Percentiles rank a stretch among this genome's conserved stretches.
These are phyloP conservation scores for Psilocybe sp. DNA, from an alignment of 768 basidiomycete species.

Conservation along the genomic window DNA sequence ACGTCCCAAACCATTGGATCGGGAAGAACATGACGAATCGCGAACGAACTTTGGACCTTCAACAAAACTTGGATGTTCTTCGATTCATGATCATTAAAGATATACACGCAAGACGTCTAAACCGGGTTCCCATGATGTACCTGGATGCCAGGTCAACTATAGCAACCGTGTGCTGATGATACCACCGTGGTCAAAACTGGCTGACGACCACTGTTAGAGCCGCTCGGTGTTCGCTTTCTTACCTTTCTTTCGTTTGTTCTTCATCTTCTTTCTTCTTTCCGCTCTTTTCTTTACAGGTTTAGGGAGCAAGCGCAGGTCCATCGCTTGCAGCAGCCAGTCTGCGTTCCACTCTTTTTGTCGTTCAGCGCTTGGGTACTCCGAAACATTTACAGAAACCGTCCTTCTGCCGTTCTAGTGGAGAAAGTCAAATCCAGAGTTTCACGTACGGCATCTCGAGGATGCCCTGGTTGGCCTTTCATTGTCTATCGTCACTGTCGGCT, in stretches of 20 bases:
- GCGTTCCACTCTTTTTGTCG: slow-evolving; percentile 27
- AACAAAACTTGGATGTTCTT: too few species aligned
- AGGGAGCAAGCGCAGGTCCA: slow-evolving; percentile 18
- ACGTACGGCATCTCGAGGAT: slow-evolving; percentile 11
- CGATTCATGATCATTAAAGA: too few species aligned
- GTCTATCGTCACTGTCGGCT: neutral
- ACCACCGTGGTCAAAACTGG: slow-evolving; percentile 10
- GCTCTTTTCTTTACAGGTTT: slow-evolving; percentile 9
- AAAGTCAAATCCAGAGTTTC: neutral
- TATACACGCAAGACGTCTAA: too few species aligned
- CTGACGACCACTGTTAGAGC: slow-evolving; percentile 5
- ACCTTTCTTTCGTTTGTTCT: slow-evolving; percentile 9
- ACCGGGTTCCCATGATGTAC: slow-evolving; percentile 12
- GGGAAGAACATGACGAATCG: too few species aligned
- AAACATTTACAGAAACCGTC: neutral
- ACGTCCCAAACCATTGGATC: too few species aligned
- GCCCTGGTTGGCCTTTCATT: slow-evolving; percentile 13
- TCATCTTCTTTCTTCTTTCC: slow-evolving; percentile 2
- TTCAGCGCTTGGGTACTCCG: neutral
- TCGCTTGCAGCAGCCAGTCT: slow-evolving; percentile 24
- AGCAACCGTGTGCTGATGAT: slow-evolving; percentile 15
- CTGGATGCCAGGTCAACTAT: slow-evolving; percentile 16
- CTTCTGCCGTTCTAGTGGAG: neutral
- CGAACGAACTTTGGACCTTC: too few species aligned
- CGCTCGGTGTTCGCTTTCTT: slow-evolving; percentile 2